These are phyloP conservation scores for Symmetrospora coprosmae DNA, from an alignment of 768 basidiomycete species.

Conservation along the genomic window DNA sequence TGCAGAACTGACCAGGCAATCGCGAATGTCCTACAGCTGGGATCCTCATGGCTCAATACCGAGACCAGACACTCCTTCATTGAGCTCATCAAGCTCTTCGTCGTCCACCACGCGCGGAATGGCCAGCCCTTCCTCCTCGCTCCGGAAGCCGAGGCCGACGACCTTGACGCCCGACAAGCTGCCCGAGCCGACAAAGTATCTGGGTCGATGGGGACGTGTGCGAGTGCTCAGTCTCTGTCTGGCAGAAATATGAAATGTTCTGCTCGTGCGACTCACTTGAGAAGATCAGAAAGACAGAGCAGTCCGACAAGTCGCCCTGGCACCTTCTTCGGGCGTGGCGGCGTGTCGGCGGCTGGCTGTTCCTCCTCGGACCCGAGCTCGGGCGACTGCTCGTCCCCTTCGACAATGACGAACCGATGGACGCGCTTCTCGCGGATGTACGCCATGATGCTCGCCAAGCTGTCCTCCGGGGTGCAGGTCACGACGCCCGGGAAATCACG, in stretches of 20 bases:
- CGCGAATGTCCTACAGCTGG: too few relatives aligned
- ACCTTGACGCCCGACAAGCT: constrained; percentile 16
- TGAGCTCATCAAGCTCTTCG: constrained; percentile 16
- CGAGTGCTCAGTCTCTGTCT: background rate
- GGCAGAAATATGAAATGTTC: background rate
- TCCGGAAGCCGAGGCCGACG: constrained; percentile 13
- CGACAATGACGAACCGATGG: constrained; percentile 87
- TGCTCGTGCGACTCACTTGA: background rate
- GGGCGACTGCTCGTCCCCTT: constrained; percentile 34
- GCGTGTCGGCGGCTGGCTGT: background rate
- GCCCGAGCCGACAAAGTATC: constrained; percentile 16
- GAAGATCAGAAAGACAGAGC: constrained; percentile 7
- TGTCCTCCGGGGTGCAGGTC: constrained; percentile 82
- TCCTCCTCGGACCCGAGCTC: constrained; percentile 10
- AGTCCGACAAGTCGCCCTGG: constrained; percentile 4
- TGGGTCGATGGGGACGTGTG: background rate
- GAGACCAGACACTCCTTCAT: constrained; percentile 17
- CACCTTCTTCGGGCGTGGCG: constrained; percentile 15
- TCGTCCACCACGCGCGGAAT: constrained; percentile 13
- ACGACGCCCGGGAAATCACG: constrained; percentile 95
- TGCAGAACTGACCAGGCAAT: too few relatives aligned
- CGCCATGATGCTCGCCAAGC: constrained; percentile 73
- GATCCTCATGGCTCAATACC: constrained; percentile 2
- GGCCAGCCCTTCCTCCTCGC: constrained; percentile 16
- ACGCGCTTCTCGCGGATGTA: constrained; percentile 85